Percentiles rank a stretch among this genome's conserved stretches.
phyloP scores from a whole-genome alignment of 257 asterid species.

The Petunia axillaris region DNA sequence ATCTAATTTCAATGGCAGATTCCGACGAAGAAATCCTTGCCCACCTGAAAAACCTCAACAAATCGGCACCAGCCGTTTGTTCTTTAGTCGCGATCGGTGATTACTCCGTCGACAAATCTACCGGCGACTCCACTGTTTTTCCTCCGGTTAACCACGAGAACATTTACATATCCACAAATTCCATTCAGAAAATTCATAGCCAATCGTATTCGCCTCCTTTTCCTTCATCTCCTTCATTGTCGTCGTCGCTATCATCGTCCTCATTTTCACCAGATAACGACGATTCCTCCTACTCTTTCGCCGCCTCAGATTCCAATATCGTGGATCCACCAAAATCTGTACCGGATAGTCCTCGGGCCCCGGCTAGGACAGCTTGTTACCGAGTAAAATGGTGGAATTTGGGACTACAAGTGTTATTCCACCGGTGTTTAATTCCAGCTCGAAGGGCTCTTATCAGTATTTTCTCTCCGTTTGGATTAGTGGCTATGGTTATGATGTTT shows the following conservation, averaged over 20 bases:
- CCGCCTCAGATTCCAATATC: conserved; percentile 40
- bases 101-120: conserved; percentile 26
- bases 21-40: background rate
- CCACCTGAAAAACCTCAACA: background rate
- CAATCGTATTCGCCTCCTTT: conserved; percentile 14
- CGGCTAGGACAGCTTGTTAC: conserved; percentile 3
- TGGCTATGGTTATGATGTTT: conserved; percentile 29
- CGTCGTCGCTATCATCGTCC: conserved; percentile 20
- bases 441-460: conserved; percentile 30
- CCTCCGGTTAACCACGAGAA: conserved; percentile 78
- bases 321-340: conserved; percentile 30
- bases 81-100: conserved; percentile 58
- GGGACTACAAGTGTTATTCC: conserved; percentile 39
- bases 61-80: conserved; percentile 35
- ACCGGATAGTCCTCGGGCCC: conserved; percentile 16
- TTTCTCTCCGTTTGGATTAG: conserved; percentile 28
- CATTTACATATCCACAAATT: conserved; percentile 44
- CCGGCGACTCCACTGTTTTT: conserved; percentile 42
- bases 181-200: conserved; percentile 24
- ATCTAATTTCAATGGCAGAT: conserved; percentile 22
- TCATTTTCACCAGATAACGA: conserved; percentile 30
- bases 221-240: conserved; percentile 23
- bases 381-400: conserved; percentile 30
- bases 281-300: conserved; percentile 42
- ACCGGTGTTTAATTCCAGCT: conserved; percentile 31